Evolutionary conservation across 805 yeast genomes (phyloP).

Genomic region (Saccharomycopsis selenospora): DNA sequence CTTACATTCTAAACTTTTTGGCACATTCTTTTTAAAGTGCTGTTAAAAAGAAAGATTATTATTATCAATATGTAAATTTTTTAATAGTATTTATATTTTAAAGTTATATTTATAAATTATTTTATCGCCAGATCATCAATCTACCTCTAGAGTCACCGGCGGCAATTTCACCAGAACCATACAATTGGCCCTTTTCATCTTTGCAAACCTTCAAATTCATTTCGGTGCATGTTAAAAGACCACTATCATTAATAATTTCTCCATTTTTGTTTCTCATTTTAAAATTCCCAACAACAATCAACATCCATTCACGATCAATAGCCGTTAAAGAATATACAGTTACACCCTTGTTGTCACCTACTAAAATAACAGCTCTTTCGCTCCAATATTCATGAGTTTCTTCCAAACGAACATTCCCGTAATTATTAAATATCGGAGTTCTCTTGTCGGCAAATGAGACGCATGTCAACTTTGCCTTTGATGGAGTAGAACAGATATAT

Average conservation of each 20-base stretch:
- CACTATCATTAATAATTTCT: constrained; percentile 15
- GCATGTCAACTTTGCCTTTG: constrained; percentile 15
- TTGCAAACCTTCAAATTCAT: constrained; percentile 29
- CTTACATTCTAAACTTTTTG: too few species aligned
- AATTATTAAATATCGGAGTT: constrained; percentile 25
- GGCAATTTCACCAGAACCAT: constrained; percentile 37
- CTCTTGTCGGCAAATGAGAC: constrained; percentile 24
- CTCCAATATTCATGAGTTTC: constrained; percentile 35
- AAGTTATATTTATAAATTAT: too few species aligned
- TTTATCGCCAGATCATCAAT: constrained; percentile 43
- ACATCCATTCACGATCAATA: constrained; percentile 27
- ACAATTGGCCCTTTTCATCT: constrained; percentile 31
- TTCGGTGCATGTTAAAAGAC: constrained; percentile 29
- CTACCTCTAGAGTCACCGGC: constrained; percentile 50
- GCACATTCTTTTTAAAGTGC: too few species aligned
- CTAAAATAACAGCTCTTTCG: constrained; percentile 30
- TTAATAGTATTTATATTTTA: too few species aligned
- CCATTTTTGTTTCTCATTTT: constrained; percentile 23
- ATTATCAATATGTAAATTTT: too few species aligned
- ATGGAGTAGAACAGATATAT: constrained; percentile 24
- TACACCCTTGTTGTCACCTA: constrained; percentile 32
- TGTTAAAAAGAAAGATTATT: too few species aligned
- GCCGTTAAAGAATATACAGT: constrained; percentile 23
- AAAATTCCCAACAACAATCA: constrained; percentile 25
- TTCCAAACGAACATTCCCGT: constrained; percentile 24